These are phyloP conservation scores for Epichloe sylvatica DNA, from an alignment of 2,329 filamentous ascomycete species.

Conservation along the genomic window DNA sequence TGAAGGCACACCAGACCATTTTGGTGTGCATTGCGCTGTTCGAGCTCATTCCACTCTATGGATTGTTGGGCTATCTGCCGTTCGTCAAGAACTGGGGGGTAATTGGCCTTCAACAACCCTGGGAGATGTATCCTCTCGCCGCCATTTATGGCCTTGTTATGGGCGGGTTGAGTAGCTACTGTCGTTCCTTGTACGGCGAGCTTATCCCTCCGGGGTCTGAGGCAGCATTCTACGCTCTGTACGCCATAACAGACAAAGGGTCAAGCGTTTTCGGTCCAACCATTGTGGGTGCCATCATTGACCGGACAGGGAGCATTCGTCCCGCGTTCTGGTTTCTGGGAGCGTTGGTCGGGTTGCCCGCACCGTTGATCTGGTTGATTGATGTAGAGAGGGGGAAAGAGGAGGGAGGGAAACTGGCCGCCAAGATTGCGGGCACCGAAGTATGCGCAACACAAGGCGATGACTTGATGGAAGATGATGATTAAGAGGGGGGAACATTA, in stretches of 20 bases:
- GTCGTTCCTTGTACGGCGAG: slow-evolving; percentile 81
- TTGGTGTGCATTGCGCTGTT: slow-evolving; percentile 83
- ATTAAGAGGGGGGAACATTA: slow-evolving; percentile 7
- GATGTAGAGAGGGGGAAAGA: slow-evolving; percentile 66
- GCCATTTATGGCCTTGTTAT: slow-evolving; percentile 87
- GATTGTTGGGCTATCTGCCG: slow-evolving; percentile 74
- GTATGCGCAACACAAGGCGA: slow-evolving; percentile 9
- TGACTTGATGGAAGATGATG: slow-evolving; percentile 10
- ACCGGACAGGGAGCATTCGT: slow-evolving; percentile 64
- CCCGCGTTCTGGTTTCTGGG: slow-evolving; percentile 89
- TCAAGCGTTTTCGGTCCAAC: slow-evolving; percentile 87
- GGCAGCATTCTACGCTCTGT: slow-evolving; percentile 90
- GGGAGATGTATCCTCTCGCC: slow-evolving; percentile 92
- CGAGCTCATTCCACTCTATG: slow-evolving; percentile 85
- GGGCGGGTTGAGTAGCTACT: slow-evolving; percentile 85
- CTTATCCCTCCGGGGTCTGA: slow-evolving; percentile 89
- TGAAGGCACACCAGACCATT: slow-evolving; percentile 76
- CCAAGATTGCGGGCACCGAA: slow-evolving; percentile 41
- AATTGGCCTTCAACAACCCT: slow-evolving; percentile 77
- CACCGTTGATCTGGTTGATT: slow-evolving; percentile 72
- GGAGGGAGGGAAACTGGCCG: slow-evolving; percentile 52
- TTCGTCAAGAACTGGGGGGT: slow-evolving; percentile 61
- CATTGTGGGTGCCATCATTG: slow-evolving; percentile 86
- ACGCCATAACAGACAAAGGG: slow-evolving; percentile 95
- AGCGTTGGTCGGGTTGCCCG: slow-evolving; percentile 66